These are phyloP conservation scores for Funneliformis caledonium DNA, from an alignment of 371 early-diverging fungal species.

Conservation along the genomic window DNA sequence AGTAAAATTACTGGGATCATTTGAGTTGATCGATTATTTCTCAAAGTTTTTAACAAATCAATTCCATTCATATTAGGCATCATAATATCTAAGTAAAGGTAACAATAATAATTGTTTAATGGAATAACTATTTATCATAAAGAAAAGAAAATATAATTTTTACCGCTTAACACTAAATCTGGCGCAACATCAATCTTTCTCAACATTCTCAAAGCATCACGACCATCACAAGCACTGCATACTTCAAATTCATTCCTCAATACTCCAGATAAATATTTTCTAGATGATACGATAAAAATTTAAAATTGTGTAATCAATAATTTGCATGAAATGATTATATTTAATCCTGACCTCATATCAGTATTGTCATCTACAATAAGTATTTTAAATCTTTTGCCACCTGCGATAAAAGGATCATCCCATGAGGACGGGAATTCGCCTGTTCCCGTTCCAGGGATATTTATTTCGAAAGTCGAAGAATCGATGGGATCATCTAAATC, in stretches of 20 bases:
- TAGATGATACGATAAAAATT: conserved; percentile 50
- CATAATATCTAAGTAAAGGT: conserved; percentile 48
- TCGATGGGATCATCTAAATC: background rate
- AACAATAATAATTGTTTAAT: background rate
- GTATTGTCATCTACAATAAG: conserved; percentile 59
- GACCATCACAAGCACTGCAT: conserved; percentile 49
- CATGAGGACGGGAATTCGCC: background rate
- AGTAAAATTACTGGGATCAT: conserved; percentile 57
- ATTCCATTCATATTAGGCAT: conserved; percentile 61
- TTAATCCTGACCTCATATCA: conserved; percentile 51
- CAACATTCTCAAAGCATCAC: conserved; percentile 50
- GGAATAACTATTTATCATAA: background rate
- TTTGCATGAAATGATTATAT: conserved; percentile 41
- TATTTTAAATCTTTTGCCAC: conserved; percentile 38
- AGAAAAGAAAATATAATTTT: background rate
- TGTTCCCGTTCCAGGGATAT: background rate
- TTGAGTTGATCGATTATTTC: conserved; percentile 43
- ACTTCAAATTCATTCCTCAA: conserved; percentile 51
- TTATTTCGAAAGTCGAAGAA: background rate
- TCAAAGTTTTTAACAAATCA: conserved; percentile 48
- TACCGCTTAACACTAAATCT: conserved; percentile 50
- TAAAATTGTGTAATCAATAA: conserved; percentile 46
- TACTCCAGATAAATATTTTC: conserved; percentile 51
- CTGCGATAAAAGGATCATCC: background rate
- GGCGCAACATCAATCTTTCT: conserved; percentile 27